Evolutionary conservation across 2,329 filamentous ascomycete genomes (phyloP).

Genomic region (Laburnicola sp.): DNA sequence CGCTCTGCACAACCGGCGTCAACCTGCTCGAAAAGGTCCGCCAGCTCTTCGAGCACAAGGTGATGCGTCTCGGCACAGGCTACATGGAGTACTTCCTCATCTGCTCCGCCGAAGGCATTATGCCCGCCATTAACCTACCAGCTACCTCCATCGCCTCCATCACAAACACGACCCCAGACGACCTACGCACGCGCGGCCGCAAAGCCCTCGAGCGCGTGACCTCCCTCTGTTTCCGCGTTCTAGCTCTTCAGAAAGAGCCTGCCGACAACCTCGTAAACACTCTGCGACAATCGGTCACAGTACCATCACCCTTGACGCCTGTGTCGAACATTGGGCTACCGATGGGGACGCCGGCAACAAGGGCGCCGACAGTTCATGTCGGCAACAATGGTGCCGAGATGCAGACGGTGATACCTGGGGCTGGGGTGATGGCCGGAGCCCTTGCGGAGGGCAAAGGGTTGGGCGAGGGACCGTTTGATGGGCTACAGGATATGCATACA

Average conservation of each 20-base stretch:
- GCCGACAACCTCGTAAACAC: constrained; percentile 24
- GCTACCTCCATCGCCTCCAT: constrained; percentile 23
- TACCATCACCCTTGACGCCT: constrained; percentile 11
- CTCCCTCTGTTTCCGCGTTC: constrained; percentile 30
- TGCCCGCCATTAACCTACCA: constrained; percentile 26
- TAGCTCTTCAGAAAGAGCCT: constrained; percentile 37
- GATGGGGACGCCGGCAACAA: neutral
- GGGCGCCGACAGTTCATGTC: neutral
- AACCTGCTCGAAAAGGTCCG: constrained; percentile 36
- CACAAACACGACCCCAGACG: constrained; percentile 19
- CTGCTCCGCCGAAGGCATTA: constrained; percentile 34
- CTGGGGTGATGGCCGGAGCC: constrained; percentile 7
- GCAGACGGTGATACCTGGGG: constrained; percentile 14
- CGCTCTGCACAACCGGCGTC: constrained; percentile 30
- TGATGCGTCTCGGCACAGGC: constrained; percentile 41
- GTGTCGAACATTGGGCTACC: constrained; percentile 15
- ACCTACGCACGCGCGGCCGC: constrained; percentile 24
- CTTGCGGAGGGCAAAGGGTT: constrained; percentile 10
- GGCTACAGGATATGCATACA: constrained; percentile 33
- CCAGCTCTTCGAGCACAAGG: constrained; percentile 37
- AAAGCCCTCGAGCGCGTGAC: constrained; percentile 34
- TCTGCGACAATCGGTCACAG: constrained; percentile 24
- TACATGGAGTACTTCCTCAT: constrained; percentile 44
- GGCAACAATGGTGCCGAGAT: constrained; percentile 2
- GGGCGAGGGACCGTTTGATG: constrained; percentile 22